These are phyloP conservation scores for Chalciporus chontae DNA, from an alignment of 768 basidiomycete genomes.

Conservation along the genomic window DNA sequence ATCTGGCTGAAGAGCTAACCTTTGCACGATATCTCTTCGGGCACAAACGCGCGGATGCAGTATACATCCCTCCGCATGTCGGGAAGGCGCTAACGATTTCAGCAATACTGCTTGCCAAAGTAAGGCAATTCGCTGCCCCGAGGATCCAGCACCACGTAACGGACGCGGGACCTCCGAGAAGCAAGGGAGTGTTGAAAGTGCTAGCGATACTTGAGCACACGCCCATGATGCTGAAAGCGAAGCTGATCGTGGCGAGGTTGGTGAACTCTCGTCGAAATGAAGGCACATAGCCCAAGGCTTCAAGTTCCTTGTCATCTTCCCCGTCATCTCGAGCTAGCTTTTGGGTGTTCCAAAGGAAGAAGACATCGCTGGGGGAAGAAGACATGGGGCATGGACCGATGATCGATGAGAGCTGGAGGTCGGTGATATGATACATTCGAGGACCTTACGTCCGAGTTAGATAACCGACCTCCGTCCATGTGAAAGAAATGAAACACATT, in stretches of 20 bases:
- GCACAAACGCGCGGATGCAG: slow-evolving; percentile 74
- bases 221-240: slow-evolving; percentile 34
- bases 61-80: slow-evolving; percentile 43
- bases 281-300: slow-evolving; percentile 29
- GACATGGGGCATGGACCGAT: slow-evolving; percentile 4
- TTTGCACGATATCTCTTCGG: slow-evolving; percentile 62
- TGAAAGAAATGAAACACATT: too few relatives aligned
- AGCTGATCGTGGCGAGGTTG: slow-evolving; percentile 35
- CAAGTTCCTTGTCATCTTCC: slow-evolving; percentile 20
- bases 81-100: slow-evolving; percentile 33
- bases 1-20: slow-evolving; percentile 32
- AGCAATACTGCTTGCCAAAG: slow-evolving; percentile 29
- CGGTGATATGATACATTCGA: background rate
- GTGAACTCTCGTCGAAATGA: slow-evolving; percentile 44
- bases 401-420: background rate
- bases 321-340: background rate
- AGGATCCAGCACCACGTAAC: slow-evolving; percentile 38
- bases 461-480: background rate
- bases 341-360: background rate
- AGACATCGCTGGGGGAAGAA: background rate
- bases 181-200: slow-evolving; percentile 36
- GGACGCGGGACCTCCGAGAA: slow-evolving; percentile 35
- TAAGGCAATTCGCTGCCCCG: slow-evolving; percentile 25
- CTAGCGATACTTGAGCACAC: slow-evolving; percentile 36
- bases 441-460: background rate